Evolutionary conservation across 202 grass and related monocot species (phyloP), one percentile per base, ranked within the genome.

Genomic region (Eragrostis tef): DNA sequence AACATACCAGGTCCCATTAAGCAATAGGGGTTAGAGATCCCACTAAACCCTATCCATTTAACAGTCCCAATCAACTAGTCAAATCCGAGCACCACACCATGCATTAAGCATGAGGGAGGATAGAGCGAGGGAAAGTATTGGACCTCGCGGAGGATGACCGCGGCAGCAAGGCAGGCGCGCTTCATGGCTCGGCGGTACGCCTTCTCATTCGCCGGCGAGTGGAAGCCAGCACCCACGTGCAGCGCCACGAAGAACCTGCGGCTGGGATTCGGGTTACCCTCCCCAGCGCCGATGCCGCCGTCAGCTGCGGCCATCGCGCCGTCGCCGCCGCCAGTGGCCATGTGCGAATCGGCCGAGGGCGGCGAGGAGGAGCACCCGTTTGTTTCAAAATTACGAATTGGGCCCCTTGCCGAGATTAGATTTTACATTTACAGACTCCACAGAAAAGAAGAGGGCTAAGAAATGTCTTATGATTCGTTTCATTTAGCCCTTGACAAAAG

Each of bases 211-310:
- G 84, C 79, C 58, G 86, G 84, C 9, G 94, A 86, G 48, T 97
- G 94, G 73, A 86, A 97, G 57, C 94, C 91, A n/a, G 94, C 91
- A 16, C 94, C 94, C 4, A 89, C 91, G 70, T 97, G 94, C 70
- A 92, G 88, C 0, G 94, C 89, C 48, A 94, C 84, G 71, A 94
- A 94, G 88, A 92, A 94, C 65, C 75, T 89, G 24, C 56, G 73
- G 68, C n/a, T 68, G 11, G 50, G 45, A 46, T 64, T 54, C 42
- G 22, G 41, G 27, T 49, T 36, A 7, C 11, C 78, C 11, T 74
- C 70, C 19, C 58, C 60, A 7, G 42, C 16, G 13, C 44, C 63
- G 6, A 70, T 47, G 14, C 56, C 81, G 48, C 31, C 39, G 13
- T 41, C 60, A 7, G 16, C 47, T 39, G 11, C 43, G 2, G 71